phyloP scores from a whole-genome alignment of 345 rosid species.

The Leavenworthia alabamica region DNA sequence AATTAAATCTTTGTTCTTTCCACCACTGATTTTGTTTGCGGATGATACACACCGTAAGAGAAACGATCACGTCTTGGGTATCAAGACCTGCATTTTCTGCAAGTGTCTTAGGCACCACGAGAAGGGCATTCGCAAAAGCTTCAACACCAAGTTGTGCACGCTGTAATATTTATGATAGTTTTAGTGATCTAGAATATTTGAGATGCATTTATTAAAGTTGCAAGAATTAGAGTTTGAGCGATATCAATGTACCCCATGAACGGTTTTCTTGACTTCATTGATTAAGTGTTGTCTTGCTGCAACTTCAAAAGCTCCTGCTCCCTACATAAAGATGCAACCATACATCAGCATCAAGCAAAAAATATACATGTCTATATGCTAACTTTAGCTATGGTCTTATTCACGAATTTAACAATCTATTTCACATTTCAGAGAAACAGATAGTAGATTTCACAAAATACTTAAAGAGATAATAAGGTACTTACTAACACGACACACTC shows the following conservation, averaged over 20 bases:
- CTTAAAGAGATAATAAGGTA: neutral
- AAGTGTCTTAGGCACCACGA: conserved; percentile 90
- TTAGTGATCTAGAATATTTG: neutral
- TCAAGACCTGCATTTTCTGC: conserved; percentile 98
- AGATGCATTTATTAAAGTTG: neutral
- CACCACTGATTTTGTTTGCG: neutral
- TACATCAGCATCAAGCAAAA: neutral
- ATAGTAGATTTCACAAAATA: neutral
- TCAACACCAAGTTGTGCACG: conserved; percentile 97
- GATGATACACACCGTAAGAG: conserved; percentile 52
- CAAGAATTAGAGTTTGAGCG: neutral
- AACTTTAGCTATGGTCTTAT: neutral
- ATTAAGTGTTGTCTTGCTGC: conserved; percentile 86
- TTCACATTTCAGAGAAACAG: neutral
- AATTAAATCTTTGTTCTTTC: neutral
- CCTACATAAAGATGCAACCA: conserved; percentile 41
- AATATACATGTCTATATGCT: neutral
- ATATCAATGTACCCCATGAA: conserved; percentile 70
- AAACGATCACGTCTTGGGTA: conserved; percentile 87
- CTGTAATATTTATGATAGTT: conserved; percentile 36
- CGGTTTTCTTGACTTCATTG: conserved; percentile 86
- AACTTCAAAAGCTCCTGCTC: conserved; percentile 98
- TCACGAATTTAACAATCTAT: neutral
- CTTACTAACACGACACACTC: conserved; percentile 87
- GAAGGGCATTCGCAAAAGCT: conserved; percentile 98